Evolutionary conservation across 371 early-diverging fungal genomes (phyloP), one percentile per base, ranked within the genome.

Genomic region (Mucor indicus): DNA sequence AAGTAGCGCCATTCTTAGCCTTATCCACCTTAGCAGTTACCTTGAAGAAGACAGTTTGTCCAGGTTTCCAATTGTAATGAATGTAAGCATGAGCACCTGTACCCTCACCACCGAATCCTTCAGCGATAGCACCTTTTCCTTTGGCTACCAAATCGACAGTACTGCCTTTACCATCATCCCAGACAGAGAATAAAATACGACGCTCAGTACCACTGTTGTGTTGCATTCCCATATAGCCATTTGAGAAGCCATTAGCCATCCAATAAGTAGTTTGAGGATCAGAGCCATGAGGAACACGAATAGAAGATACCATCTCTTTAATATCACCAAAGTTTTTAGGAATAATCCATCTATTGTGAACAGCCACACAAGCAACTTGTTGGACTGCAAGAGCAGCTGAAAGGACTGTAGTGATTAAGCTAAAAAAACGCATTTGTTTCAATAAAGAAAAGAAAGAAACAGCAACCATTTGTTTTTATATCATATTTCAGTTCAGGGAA

Each of bases 191-290:
- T 13, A 53, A 32, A 7, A 58, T 44, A 10, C 53, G 47, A 44
- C 45, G 53, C 3, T 43, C 45, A 8, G 53, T 37, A n/a, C 6
- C 43, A 1, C 35, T 32, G 15, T 58, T 58, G 30, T 24, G 36
- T 21, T 58, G 59, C 22, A 58, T 45, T 5, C 59, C 59, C 43
- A 58, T 53, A 27, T 58, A 58, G 5, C 53, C 59, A 33, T 23
- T 24, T 15, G 31, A 25, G 13, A 41, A 58, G 0, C 59, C 53
- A 32, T 53, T 53, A 16, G 49, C 48, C 46, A 53, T 52, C 48
- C 48, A 58, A 24, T 58, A 58, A 5, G 53, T 58, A 13, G 38
- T 42, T 12, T 9, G 16, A 22, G 59, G 59, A 24, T 58, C 53
- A 29, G 43, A 52, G 13, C 59, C 59, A 9, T 13, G 24, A 31